Percentiles rank a stretch among this genome's conserved stretches.
phyloP scores from a whole-genome alignment of 23 red algal genomes.

The Gracilariopsis chorda region DNA sequence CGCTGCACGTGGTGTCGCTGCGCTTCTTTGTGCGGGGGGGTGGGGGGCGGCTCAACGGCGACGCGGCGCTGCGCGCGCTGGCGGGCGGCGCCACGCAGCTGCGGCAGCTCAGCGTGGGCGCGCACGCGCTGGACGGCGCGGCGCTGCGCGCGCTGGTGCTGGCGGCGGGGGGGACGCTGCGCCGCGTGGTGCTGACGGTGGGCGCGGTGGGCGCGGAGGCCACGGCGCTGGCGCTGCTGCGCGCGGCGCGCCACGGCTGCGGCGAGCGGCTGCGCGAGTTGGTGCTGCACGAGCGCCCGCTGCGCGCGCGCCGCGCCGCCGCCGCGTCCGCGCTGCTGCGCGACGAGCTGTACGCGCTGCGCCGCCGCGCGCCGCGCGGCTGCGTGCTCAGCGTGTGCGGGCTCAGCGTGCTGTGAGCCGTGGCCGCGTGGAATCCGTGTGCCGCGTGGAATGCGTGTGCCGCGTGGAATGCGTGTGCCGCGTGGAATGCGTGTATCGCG shows the following conservation, averaged over 20 bases:
- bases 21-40: conserved; percentile 46
- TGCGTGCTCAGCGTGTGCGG: conserved; percentile 14
- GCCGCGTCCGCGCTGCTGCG: background rate
- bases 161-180: background rate
- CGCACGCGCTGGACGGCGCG: conserved; percentile 12
- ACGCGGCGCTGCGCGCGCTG: conserved; percentile 8
- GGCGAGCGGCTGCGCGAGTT: background rate
- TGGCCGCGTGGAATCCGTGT: too few species aligned
- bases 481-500: too few species aligned
- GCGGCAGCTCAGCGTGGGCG: conserved; percentile 35
- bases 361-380: background rate
- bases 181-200: conserved; percentile 3
- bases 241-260: background rate
- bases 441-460: too few species aligned
- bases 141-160: background rate
- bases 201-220: conserved; percentile 19
- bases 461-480: too few species aligned
- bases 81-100: background rate
- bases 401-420: too few species aligned
- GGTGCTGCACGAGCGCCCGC: conserved; percentile 22
- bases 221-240: conserved; percentile 1
- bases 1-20: conserved; percentile 17
- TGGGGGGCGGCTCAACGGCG: conserved; percentile 12
- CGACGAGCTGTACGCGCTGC: conserved; percentile 31
- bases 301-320: background rate